Base-by-base conservation (phyloP, 164 flowering plant species). In the Chloranthus sessilifolius region DNA sequence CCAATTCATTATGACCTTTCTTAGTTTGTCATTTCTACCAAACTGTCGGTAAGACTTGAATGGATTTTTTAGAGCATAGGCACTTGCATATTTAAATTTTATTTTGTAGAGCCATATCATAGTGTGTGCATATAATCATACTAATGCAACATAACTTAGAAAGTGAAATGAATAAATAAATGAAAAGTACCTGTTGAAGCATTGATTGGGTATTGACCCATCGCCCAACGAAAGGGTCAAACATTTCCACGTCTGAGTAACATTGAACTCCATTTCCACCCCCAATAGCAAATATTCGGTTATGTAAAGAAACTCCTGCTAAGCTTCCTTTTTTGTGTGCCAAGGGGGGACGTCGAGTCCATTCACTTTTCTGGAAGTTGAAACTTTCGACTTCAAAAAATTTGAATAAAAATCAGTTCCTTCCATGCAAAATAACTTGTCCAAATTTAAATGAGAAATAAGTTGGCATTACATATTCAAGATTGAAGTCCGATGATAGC, bases 211-310 rank as follows among this genome's bases (percentile, higher is more conserved):
- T 51, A 33, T 26, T 14, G 26, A 88, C 70, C 99, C 96, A 92
- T 36, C 69, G 49, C 43, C 95, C 95, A 52, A 84, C 49, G 34
- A 70, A 56, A 17, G 75, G 66, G 58, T 92, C 99, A 53, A 78
- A 71, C 95, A 92, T 84, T 63, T 88, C 96, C 25, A 92, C 89
- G 48, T 74, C 81, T 23, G 91, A 72, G 39, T 76, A 86, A 61
- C 73, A 69, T 6, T 74, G 71, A 39, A 34, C 12, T 7, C 88
- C 94, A 79, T 84, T 69, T 40, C 89, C 96, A 30, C 99, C 99
- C 60, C 99, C 99, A 59, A 88, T 27, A 5, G 91, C 89, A 81
- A 62, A 92, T 56, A 88, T 58, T 59, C 75, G 88, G 40, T 64
- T 52, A 43, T 81, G 34, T 42, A 77, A 30, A 46, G 77, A 30